phyloP scores from a whole-genome alignment of 169 alveolate genomes.

The Babesia microti region DNA sequence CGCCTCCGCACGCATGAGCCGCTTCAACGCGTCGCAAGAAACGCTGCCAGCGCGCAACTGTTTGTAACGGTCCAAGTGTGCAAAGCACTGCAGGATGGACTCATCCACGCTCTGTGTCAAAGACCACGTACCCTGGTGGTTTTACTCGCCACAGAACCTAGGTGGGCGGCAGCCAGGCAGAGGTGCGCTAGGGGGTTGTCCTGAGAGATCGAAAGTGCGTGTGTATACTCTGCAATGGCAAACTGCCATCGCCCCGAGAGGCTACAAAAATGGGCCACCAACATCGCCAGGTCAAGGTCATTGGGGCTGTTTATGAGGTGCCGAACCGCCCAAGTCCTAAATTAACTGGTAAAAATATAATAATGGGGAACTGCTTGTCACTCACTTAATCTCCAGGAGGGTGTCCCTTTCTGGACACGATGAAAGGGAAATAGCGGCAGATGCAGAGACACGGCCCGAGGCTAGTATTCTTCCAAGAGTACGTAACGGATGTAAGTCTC shows the following conservation, averaged over 20 bases:
- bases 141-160: conserved; percentile 40
- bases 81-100: neutral
- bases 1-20: conserved; percentile 28
- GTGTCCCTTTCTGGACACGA: conserved; percentile 42
- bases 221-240: conserved; percentile 51
- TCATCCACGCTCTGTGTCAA: neutral
- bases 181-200: conserved; percentile 45
- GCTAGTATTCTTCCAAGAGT: conserved; percentile 20
- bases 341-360: neutral
- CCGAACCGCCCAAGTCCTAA: conserved; percentile 53
- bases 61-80: too few species aligned
- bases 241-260: conserved; percentile 56
- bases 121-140: conserved; percentile 19
- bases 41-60: too few species aligned
- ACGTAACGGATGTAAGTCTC: conserved; percentile 25
- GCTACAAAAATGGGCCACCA: conserved; percentile 57
- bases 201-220: conserved; percentile 44
- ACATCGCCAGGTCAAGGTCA: conserved; percentile 36
- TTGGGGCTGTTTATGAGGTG: conserved; percentile 48
- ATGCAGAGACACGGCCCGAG: conserved; percentile 36
- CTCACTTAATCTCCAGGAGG: conserved; percentile 34
- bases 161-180: conserved; percentile 51
- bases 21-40: conserved; percentile 8
- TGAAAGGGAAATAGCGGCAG: conserved; percentile 31
- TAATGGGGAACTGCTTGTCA: neutral